These are phyloP conservation scores for Acer campestre DNA, from an alignment of 345 rosid genomes.

Conservation along the genomic window DNA sequence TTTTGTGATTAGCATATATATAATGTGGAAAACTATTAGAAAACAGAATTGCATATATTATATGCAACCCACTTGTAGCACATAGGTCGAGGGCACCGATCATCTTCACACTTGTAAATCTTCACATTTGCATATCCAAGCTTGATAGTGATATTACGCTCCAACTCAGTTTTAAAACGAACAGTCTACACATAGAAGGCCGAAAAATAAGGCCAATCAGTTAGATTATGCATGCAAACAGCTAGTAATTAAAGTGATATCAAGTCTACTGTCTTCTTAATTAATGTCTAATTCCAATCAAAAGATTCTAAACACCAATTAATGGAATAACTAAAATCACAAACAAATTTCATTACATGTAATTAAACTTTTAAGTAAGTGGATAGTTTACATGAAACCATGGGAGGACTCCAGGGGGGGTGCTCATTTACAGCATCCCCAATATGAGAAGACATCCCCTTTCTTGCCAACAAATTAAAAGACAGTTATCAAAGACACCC, in stretches of 20 bases:
- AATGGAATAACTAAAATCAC: not conserved
- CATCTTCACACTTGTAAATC: constrained; percentile 97
- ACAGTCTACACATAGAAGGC: constrained; percentile 63
- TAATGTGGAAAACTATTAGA: not conserved
- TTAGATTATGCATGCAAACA: not conserved
- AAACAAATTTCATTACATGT: not conserved
- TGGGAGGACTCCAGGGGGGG: not conserved
- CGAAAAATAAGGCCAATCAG: not conserved
- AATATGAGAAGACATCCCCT: not conserved
- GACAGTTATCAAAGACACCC: not conserved
- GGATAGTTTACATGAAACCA: not conserved
- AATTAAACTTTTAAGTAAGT: not conserved
- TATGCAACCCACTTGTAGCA: constrained; percentile 72
- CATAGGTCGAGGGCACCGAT: constrained; percentile 87
- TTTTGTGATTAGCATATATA: constrained; percentile 8
- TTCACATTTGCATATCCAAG: constrained; percentile 99
- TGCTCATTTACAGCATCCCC: no score
- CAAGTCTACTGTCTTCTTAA: not conserved
- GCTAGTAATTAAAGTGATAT: not conserved
- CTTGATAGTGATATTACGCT: constrained; percentile 97
- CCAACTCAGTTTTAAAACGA: constrained; percentile 92
- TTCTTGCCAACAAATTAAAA: not conserved
- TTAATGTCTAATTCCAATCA: not conserved
- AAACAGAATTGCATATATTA: not conserved
- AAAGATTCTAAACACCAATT: not conserved